Conservation (phyloP, 257 asterid species). For the Echium plantagineum region DNA sequence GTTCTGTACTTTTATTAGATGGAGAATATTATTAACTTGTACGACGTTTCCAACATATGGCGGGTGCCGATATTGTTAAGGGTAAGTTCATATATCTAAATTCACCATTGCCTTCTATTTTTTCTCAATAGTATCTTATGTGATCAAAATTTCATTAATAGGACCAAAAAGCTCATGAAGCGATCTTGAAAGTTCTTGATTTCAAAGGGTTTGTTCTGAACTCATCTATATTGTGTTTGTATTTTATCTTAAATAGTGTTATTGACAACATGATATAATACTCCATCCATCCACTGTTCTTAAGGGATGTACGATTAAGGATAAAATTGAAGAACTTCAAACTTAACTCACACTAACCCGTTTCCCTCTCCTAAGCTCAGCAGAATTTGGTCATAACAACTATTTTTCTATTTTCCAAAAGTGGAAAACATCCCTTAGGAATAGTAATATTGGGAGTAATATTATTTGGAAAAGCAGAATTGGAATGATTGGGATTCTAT, state of each 20-base stretch:
- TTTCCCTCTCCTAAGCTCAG: too few relatives aligned
- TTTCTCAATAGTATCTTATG: neutral
- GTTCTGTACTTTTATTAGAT: slow-evolving; percentile 25
- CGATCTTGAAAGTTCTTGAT: slow-evolving; percentile 59
- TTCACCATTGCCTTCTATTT: slow-evolving; percentile 7
- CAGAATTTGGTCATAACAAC: too few relatives aligned
- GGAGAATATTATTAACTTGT: slow-evolving; percentile 51
- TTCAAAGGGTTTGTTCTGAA: slow-evolving; percentile 44
- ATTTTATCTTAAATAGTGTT: slow-evolving; percentile 5
- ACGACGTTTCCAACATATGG: slow-evolving; percentile 72
- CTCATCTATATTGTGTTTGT: slow-evolving; percentile 4
- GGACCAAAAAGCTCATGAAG: slow-evolving; percentile 77
- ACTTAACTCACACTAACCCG: too few relatives aligned
- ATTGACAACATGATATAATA: neutral
- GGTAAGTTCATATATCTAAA: slow-evolving; percentile 23
- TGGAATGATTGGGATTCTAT: neutral
- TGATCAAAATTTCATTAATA: slow-evolving; percentile 13
- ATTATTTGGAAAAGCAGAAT: too few relatives aligned
- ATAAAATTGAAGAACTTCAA: too few relatives aligned
- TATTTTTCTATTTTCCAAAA: too few relatives aligned
- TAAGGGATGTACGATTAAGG: too few relatives aligned
- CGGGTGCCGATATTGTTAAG: slow-evolving; percentile 54
- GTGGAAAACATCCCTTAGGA: too few relatives aligned
- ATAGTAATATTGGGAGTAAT: neutral
- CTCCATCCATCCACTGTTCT: too few relatives aligned